Base-by-base conservation (phyloP, 768 basidiomycete species). In the Sistotremastrum suecicum region DNA sequence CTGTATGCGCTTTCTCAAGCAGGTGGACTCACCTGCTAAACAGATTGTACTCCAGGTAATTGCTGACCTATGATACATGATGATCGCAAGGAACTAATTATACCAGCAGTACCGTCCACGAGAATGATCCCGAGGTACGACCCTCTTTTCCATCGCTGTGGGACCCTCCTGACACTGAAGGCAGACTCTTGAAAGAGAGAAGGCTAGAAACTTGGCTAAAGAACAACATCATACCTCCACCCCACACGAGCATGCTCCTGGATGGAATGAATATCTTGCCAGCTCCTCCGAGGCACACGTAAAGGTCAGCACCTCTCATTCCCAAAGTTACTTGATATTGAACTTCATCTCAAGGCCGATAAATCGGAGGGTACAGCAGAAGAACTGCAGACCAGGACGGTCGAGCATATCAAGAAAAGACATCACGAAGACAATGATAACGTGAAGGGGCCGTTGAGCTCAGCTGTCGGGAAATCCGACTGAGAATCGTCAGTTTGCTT, bases 201-300 rank as follows among this genome's bases (percentile, higher is more conserved):
- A 80, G 50, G 57, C 51, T 8, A 65, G 70, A n/a, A 74, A 74
- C 53, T 58, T 75, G 37, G 54, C 65, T 20, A 60, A 63, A 5
- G 55, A 56, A 3, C 69, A 74, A 32, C 63, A 72, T 54, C 62
- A 62, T 49, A 72, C 66, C 1, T 68, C 72, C 2, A 66, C 74
- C 1, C 68, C 73, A 7, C 68, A 71, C 45, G 51, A 67, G 7
- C 57, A 72, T 50, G 78, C 80, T 0, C 80, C 79, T 3, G 81
- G 80, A 1, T 83, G 81, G 81, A 82, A 82, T 50, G 81, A 83
- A 52, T 57, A 60, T 29, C 69, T 83, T 8, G 81, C 81, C 0
- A 71, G 68, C 46, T 50, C 67, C 7, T 82, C 82, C 2, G 81
- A 83, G 59, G 81, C 82, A 3, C 60, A 63, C 11, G 64, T 82